A percentile compares a stretch with the other conserved stretches of the same genome.
Conservation (phyloP, 31 red algal genomes). For the Asparagopsis taxiformis region DNA sequence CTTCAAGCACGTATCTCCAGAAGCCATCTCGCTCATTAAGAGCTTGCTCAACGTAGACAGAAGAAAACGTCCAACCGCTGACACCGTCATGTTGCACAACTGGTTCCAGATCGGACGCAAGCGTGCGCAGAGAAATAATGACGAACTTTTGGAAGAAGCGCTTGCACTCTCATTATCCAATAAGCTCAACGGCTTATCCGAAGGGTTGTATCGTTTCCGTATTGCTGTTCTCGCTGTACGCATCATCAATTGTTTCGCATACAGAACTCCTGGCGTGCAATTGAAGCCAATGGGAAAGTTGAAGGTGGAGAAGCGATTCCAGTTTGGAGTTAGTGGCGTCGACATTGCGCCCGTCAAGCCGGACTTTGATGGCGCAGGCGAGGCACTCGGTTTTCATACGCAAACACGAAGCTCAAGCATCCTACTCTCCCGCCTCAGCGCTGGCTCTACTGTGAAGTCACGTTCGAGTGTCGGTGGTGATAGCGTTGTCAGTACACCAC, state of each 20-base stretch:
- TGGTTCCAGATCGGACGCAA: conserved; percentile 57
- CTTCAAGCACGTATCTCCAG: conserved; percentile 58
- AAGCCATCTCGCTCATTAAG: conserved; percentile 75
- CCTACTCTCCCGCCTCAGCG: not conserved
- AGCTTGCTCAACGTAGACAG: conserved; percentile 81
- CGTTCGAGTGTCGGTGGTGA: not conserved
- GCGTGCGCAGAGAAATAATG: not conserved
- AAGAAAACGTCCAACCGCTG: conserved; percentile 68
- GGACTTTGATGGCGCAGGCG: not conserved
- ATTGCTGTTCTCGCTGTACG: not conserved
- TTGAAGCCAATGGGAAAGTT: not conserved
- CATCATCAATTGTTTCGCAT: not conserved
- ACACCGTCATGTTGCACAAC: conserved; percentile 70
- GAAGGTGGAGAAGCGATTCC: not conserved
- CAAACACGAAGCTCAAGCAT: not conserved
- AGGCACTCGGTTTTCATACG: not conserved
- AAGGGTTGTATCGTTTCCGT: not conserved
- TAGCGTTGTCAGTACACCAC: not conserved
- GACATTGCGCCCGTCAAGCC: not conserved
- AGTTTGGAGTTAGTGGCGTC: not conserved
- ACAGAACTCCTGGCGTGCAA: not conserved
- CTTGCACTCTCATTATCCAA: not conserved
- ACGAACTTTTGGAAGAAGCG: not conserved
- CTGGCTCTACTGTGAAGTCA: not conserved
- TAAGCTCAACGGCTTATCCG: not conserved